Evolutionary conservation across 768 basidiomycete genomes (phyloP), one percentile per base, ranked within the genome.

Genomic region (Tremella yokohamensis): DNA sequence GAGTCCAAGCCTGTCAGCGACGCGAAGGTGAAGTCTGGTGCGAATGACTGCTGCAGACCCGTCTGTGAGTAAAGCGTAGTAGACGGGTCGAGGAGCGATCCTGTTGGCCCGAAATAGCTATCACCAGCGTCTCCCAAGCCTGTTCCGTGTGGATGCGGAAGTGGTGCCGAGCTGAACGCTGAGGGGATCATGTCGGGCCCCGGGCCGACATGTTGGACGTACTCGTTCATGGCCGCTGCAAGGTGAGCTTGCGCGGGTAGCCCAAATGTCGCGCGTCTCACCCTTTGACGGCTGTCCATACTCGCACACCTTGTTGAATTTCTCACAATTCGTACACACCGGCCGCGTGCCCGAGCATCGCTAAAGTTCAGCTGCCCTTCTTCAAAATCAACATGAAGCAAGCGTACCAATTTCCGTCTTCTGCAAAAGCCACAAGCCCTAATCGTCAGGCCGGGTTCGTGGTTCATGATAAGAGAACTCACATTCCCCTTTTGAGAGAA

Each of bases 391-490:
- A 42, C n/a, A 34, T 24, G 47, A 52, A 8, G 37, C 9, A 34
- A 11, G 51, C 61, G 42, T 42, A 69, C 68, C 18, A 72, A 51
- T 53, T 72, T 72, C 37, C 70, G 40, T 25, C 61, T 29, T 15
- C 70, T 58, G 56, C 70, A 72, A 54, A 72, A 72, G 25, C 54
- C 59, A 47, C 70, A 72, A 2, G 70, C 70, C 69, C 66, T 71
- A 15, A 4, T 6, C 22, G n/a, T 45, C n/a, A 45, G n/a, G 8
- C 8, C 4, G n/a, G 42, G 4, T 15, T 45, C 7, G 15, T 15
- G n/a, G 4, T 4, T 4, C 42, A 45, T 45, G n/a, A 45, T 6
- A 45, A 15, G 22, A 6, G 22, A 45, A 6, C 42, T 45, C 42
- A 45, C 42, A 45, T 45, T n/a, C 42, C 42, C 15, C 42, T 6